Evolutionary conservation across 768 basidiomycete genomes (phyloP), one percentile per base, ranked within the genome.

Genomic region (Trametes maxima): DNA sequence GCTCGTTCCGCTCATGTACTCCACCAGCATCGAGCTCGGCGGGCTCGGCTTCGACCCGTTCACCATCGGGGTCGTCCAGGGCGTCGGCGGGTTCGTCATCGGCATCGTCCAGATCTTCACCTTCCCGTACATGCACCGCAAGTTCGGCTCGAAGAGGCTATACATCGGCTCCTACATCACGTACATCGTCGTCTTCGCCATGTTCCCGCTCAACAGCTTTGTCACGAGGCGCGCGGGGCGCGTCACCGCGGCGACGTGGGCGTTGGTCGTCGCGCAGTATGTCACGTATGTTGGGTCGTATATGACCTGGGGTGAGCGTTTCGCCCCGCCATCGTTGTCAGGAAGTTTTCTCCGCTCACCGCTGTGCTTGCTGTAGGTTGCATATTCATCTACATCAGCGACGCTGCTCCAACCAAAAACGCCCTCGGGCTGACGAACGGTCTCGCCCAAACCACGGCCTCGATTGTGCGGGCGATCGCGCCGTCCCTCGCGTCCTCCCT

Each of bases 391-490:
- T 75, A 69, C 56, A 53, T 76, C 59, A 70, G 71, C 36, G 60
- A 69, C 16, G 62, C 71, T 1, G 65, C 68, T 2, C 73, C 70
- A 1, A 69, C 50, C 33, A 59, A 62, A 39, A 52, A 61, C 22
- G 62, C 79, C 12, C 72, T 88, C 13, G 84, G 82, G 0, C 74
- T 81, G 5, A 76, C 78, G 12, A 84, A 83, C 59, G 83, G 84
- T 6, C 65, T 85, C 37, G 82, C 78, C 1, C 84, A 87, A 69
- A 82, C 82, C 68, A 68, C 79, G 2, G 74, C 74, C 3, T 83
- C 80, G 1, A 72, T 76, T 5, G 75, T 78, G 65, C 76, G 85
- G 37, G 74, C 81, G 0, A 62, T 85, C n/a, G 82, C 82, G 2
- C 85, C 85, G 0, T 74, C 80, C 8, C 65, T 79, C 17, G 76